These are phyloP conservation scores for Stramenopiles sp. DNA, from an alignment of 352 stramenopile genomes.

Conservation along the genomic window DNA sequence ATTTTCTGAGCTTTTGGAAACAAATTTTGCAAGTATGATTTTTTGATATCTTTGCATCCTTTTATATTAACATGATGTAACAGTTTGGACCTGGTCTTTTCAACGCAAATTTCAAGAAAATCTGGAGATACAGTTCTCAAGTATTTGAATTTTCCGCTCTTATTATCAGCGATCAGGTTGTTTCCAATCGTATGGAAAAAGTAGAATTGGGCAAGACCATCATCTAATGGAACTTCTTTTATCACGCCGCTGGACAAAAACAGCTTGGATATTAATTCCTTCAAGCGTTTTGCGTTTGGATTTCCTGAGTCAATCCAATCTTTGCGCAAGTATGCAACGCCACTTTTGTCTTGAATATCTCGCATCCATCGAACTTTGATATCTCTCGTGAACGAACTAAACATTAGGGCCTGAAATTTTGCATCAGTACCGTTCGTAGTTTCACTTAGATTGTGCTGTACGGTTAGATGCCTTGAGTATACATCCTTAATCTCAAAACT, in stretches of 20 bases:
- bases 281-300: background rate
- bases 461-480: background rate
- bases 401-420: background rate
- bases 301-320: background rate
- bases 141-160: background rate
- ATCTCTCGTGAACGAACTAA: background rate
- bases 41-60: background rate
- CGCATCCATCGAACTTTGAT: background rate
- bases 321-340: background rate
- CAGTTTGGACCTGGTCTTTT: background rate
- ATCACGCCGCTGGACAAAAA: background rate
- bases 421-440: background rate
- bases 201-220: no score
- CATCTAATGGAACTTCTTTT: background rate
- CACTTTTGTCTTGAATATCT: background rate
- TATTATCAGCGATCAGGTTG: background rate
- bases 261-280: background rate
- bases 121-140: background rate
- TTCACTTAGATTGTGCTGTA: background rate
- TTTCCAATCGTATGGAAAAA: background rate
- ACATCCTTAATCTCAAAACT: background rate
- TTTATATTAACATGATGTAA: background rate
- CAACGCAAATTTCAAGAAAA: background rate
- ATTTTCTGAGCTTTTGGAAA: background rate
- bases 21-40: background rate